Evolutionary conservation across 2,329 filamentous ascomycete species (phyloP), one percentile per base, ranked within the genome.

Genomic region (Ramularia endophylla): DNA sequence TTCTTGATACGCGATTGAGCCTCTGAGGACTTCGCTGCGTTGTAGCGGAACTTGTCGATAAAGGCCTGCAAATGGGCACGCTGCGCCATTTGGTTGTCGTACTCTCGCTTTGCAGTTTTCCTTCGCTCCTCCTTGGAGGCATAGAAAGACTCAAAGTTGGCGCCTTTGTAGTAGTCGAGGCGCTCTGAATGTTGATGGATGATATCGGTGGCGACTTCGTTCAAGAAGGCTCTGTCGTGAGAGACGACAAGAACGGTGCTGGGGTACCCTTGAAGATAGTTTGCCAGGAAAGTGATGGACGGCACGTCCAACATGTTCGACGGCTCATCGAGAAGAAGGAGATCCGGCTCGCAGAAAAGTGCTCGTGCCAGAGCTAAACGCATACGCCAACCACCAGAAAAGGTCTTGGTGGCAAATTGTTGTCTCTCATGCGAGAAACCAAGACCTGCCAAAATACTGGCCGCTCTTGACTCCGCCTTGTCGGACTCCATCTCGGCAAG

Each of bases 281-380:
- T 90, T 35, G 90, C 85, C 63, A 98, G 77, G 78, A 97, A 98
- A 42, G 92, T 94, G 61, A 98, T 97, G 17, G 92, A 97, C n/a
- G 92, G 92, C 43, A 98, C 92, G 69, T 97, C 92, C 87, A 98
- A 88, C 90, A 97, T 97, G 81, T 97, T 97, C 41, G 90, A 97
- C 70, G 92, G 92, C 80, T 98, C 92, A 72, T 98, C 92, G 55
- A 98, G 87, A 64, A 98, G 77, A 45, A 98, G 71, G 38, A 98
- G 73, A 68, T 98, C 92, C 31, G 92, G 92, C 65, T 98, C 92
- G 70, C 92, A 98, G 73, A 98, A 98, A 27, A 98, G 78, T 11
- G 92, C 92, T 75, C 92, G 77, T 9, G 92, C 92, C 48, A 98
- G 76, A 11, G 92, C 92, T 59, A 98, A 71, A 73, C 92, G 84